Conservation (phyloP, 352 stramenopile species). For the Pythium phragmitis region DNA sequence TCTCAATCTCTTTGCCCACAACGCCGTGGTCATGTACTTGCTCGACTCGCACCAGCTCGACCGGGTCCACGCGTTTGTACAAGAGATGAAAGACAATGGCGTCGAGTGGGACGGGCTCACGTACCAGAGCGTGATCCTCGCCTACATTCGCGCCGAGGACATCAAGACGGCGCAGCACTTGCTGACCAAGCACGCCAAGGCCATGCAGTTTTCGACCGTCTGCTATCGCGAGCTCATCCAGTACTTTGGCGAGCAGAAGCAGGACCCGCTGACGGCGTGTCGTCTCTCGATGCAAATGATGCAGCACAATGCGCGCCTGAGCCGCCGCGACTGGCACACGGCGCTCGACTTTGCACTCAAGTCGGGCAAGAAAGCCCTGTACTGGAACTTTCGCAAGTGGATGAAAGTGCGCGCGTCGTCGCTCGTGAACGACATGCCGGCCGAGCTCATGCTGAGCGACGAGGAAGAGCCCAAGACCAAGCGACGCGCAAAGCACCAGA, state of each 20-base stretch:
- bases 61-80: slow-evolving; percentile 49
- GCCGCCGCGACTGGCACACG: slow-evolving; percentile 76
- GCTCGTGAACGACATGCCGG: slow-evolving; percentile 54
- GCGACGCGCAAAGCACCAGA: neutral
- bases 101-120: slow-evolving; percentile 71
- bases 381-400: slow-evolving; percentile 89
- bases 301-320: slow-evolving; percentile 74
- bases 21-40: slow-evolving; percentile 56
- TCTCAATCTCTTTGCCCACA: slow-evolving; percentile 73
- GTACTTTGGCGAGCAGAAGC: slow-evolving; percentile 59
- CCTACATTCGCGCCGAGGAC: slow-evolving; percentile 56
- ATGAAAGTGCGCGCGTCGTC: slow-evolving; percentile 66
- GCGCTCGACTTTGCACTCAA: slow-evolving; percentile 59
- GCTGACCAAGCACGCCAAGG: slow-evolving; percentile 66
- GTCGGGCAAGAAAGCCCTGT: slow-evolving; percentile 61
- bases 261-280: slow-evolving; percentile 64
- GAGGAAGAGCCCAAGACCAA: slow-evolving; percentile 37
- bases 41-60: slow-evolving; percentile 59
- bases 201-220: slow-evolving; percentile 65
- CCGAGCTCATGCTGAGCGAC: slow-evolving; percentile 56
- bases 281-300: slow-evolving; percentile 87
- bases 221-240: slow-evolving; percentile 75
- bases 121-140: slow-evolving; percentile 63
- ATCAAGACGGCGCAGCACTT: slow-evolving; percentile 64
- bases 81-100: slow-evolving; percentile 56